Evolutionary conservation across 495 filamentous ascomycete genomes (phyloP), one percentile per base, ranked within the genome.

Genomic region (Durotheca rogersii): DNA sequence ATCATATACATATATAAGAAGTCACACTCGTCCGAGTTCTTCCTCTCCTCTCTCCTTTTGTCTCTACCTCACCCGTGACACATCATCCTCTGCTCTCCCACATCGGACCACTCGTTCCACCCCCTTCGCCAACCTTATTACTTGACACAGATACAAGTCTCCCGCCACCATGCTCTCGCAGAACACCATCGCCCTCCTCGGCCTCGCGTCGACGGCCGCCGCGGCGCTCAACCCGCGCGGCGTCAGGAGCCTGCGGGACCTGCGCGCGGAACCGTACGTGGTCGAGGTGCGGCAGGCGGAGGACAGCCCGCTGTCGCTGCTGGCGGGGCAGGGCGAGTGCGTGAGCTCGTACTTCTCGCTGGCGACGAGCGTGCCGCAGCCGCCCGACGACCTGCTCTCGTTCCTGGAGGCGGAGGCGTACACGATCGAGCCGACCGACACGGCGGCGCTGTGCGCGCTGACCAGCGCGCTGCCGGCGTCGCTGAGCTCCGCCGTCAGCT

Each of bases 241-340:
- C 3, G 36, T 59, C 7, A 49, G 37, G 41, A 34, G 18, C 9
- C 14, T 59, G 0, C 34, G 20, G 17, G 16, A 39, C 38, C 40
- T 58, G 15, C 38, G 41, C 35, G 4, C 6, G 7, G 50, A 53
- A 21, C 39, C 23, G 23, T 35, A 53, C 7, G 50, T 59, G 0
- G 40, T 59, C 31, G 56, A 59, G 36, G 56, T 59, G 23, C 56
- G 56, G 32, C 29, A 59, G 17, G 50, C 25, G 2, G 4, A 33
- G 15, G n/a, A 16, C 1, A 16, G 16, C n/a, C n/a, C n/a, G n/a
- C n/a, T n/a, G n/a, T n/a, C n/a, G 23, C 56, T 49, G 32, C 29
- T 53, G 17, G 50, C 25, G 2, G 4, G 27, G 15, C 10, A 16
- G 1, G 11, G 16, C n/a, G 42, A 27, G 30, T 59, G 56, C 21